Evolutionary conservation across 345 rosid species (phyloP), one percentile per base, ranked within the genome.

Genomic region (Cardamine occulta): DNA sequence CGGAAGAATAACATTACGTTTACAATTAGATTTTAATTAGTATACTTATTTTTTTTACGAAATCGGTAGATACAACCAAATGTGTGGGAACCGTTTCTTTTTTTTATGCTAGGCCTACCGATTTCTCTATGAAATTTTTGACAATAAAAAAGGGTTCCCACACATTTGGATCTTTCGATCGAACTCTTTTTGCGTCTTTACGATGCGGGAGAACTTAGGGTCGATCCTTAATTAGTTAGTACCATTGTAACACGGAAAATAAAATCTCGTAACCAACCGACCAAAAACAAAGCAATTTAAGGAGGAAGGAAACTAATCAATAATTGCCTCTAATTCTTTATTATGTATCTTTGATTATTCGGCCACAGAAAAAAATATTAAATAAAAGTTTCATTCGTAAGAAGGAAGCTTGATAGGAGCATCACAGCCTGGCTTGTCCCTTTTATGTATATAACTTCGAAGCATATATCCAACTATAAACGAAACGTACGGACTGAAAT

Each of bases 361-460:
- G 45, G 45, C 64, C 64, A 44, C 7, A 61, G 13, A 39, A 37
- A 32, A 31, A 37, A 37, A 37, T 13, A 37, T 10, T 37, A 37
- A 37, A 37, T 9, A 8, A 9, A 37, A 37, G 40, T 37, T 37
- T 37, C 12, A 37, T 37, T 37, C 29, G 73, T 59, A 67, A 58
- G 68, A 31, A 31, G 34, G 74, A 69, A 68, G 67, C 74, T 51
- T 37, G 18, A 40, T 29, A 59, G 39, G 69, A 76, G 23, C 74
- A 76, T 69, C 70, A 69, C 80, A 68, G 51, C 49, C 70, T 69
- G 74, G 57, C 80, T 61, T 76, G 74, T 69, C 69, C 79, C 69
- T 44, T 63, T 23, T 18, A 12, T 68, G 28, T 51, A 51, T 13
- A 51, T 29, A 59, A 21, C 45, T 18, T 68, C 31, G 7, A 60